These are phyloP conservation scores for Irpex sp. DNA, from an alignment of 1,284 basidiomycete species.

Conservation along the genomic window DNA sequence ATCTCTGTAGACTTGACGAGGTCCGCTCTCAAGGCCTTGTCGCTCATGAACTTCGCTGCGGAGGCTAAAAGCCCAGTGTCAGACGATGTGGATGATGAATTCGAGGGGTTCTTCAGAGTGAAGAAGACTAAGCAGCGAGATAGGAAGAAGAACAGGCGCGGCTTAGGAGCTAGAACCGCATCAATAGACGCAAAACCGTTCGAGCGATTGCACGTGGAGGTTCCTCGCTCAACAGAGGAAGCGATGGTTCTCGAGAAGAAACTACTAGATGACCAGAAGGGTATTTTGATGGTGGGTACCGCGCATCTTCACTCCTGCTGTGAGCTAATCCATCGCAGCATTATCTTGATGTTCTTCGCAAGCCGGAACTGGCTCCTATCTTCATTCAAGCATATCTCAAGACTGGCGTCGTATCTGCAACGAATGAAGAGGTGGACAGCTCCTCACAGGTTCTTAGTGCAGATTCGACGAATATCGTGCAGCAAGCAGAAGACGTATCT, in stretches of 20 bases:
- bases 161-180: not conserved
- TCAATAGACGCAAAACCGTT: conserved; percentile 35
- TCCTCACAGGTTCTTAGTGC: too few relatives aligned
- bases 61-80: not conserved
- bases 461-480: not conserved
- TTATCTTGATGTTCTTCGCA: conserved; percentile 31
- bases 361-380: conserved; percentile 16
- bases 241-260: conserved; percentile 25
- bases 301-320: not conserved
- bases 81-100: conserved; percentile 5
- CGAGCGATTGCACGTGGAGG: conserved; percentile 27
- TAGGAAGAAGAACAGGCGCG: conserved; percentile 13
- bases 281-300: conserved; percentile 35
- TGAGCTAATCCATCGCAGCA: conserved; percentile 5
- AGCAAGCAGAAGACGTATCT: conserved; percentile 10
- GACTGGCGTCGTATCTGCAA: not conserved
- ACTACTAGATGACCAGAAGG: conserved; percentile 32
- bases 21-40: conserved; percentile 7
- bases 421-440: not conserved
- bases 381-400: conserved; percentile 30
- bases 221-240: conserved; percentile 34
- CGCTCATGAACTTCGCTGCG: conserved; percentile 4
- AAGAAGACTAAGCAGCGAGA: conserved; percentile 17
- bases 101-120: conserved; percentile 10
- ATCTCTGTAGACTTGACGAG: conserved; percentile 13